Evolutionary conservation across 495 filamentous ascomycete genomes (phyloP).

Genomic region (Tuber microsphaerosporum): DNA sequence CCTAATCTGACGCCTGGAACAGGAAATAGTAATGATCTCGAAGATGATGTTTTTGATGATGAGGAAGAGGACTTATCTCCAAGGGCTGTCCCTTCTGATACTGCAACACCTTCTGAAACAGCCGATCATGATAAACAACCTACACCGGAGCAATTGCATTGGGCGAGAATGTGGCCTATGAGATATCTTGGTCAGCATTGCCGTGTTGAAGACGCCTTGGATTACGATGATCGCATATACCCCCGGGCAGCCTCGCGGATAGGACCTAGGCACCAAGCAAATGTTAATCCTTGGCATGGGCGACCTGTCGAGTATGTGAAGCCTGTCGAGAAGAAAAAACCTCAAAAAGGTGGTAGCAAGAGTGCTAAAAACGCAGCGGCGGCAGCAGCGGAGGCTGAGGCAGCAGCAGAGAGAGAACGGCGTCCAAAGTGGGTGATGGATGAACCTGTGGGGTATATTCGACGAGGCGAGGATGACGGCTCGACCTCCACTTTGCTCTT

Average conservation of each 20-base stretch:
- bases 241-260: conserved; percentile 88
- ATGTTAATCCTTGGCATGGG: conserved; percentile 75
- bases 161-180: conserved; percentile 92
- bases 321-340: conserved; percentile 74
- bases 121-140: conserved; percentile 54
- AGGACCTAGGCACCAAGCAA: conserved; percentile 86
- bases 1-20: conserved; percentile 52
- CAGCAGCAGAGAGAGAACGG: conserved; percentile 66
- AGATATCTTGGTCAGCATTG: conserved; percentile 94
- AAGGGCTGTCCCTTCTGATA: conserved; percentile 46
- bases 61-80: conserved; percentile 66
- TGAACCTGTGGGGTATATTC: conserved; percentile 76
- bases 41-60: conserved; percentile 68
- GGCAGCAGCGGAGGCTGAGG: conserved; percentile 76
- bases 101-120: conserved; percentile 47
- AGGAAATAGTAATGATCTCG: conserved; percentile 55
- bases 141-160: conserved; percentile 82
- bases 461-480: conserved; percentile 67
- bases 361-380: conserved; percentile 63
- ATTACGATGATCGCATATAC: conserved; percentile 97
- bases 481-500: conserved; percentile 53
- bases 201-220: conserved; percentile 88
- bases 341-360: conserved; percentile 59
- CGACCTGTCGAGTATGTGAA: conserved; percentile 83
- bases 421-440: conserved; percentile 91